phyloP scores from a whole-genome alignment of 208 protist species.

The Acanthamoeba castellanii region DNA sequence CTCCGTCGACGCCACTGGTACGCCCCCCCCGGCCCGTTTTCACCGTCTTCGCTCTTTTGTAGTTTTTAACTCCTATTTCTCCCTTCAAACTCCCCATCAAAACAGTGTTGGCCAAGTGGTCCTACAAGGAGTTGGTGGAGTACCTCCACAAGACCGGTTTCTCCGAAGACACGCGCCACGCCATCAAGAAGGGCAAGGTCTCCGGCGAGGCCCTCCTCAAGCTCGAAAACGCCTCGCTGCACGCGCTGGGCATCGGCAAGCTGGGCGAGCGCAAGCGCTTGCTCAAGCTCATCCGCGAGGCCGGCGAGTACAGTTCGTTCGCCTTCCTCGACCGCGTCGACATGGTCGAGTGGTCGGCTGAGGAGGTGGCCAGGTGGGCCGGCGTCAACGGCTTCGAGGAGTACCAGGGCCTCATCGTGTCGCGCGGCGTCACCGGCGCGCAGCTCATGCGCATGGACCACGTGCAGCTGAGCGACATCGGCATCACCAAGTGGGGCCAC shows the following conservation, averaged over 20 bases:
- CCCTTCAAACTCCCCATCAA: neutral
- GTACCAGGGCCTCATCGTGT: conserved; percentile 5
- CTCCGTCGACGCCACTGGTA: neutral
- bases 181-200: conserved; percentile 39
- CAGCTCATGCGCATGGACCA: conserved; percentile 50
- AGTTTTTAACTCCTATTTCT: too few species aligned
- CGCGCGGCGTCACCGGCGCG: conserved; percentile 7
- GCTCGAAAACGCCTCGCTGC: neutral
- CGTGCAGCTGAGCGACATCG: neutral
- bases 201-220: conserved; percentile 39
- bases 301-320: neutral
- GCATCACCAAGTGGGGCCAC: conserved; percentile 28
- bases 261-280: conserved; percentile 25
- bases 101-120: neutral
- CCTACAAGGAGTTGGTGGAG: neutral
- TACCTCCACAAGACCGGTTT: neutral
- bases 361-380: conserved; percentile 20
- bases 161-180: neutral
- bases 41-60: neutral
- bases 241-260: neutral
- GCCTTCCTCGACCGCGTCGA: conserved; percentile 16
- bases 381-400: conserved; percentile 23
- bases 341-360: conserved; percentile 15
- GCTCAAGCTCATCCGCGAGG: neutral
- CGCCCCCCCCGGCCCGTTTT: neutral